A percentile compares a stretch with the other conserved stretches of the same genome.
Evolutionary conservation across 1,284 basidiomycete genomes (phyloP).

Genomic region (Boletellus deceptivus): DNA sequence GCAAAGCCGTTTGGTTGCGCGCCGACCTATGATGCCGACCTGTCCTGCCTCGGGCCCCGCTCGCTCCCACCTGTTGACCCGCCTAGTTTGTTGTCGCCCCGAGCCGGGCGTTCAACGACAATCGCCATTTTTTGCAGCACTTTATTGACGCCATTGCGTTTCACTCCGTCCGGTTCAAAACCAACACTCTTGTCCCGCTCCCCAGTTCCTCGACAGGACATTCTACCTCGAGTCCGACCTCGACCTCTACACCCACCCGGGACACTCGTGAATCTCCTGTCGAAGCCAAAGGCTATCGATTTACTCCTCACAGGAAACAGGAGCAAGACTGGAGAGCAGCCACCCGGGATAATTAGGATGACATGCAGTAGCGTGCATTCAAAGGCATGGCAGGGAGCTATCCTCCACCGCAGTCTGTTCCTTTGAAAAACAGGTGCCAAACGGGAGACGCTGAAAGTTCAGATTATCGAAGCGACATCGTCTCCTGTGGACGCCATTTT

Average conservation of each 20-base stretch:
- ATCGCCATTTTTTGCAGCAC: constrained; percentile 24
- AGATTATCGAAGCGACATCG: constrained; percentile 33
- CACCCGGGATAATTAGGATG: constrained; percentile 18
- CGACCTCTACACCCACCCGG: constrained; percentile 43
- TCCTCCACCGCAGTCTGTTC: constrained; percentile 18
- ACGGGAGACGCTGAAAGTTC: constrained; percentile 28
- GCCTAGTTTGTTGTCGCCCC: constrained; percentile 6
- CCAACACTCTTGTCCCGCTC: constrained; percentile 45
- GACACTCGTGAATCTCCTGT: constrained; percentile 28
- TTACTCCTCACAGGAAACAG: constrained; percentile 6
- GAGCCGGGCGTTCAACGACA: constrained; percentile 25
- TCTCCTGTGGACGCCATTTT: constrained; percentile 38
- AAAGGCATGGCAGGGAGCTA: not conserved
- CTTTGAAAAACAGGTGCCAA: constrained; percentile 5
- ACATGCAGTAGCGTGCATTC: constrained; percentile 5
- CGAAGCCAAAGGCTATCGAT: constrained; percentile 31
- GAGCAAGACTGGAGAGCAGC: constrained; percentile 11
- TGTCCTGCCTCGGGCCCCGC: constrained; percentile 17
- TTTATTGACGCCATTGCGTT: constrained; percentile 37
- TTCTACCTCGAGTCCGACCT: constrained; percentile 47
- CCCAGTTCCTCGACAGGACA: constrained; percentile 47
- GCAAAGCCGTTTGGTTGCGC: constrained; percentile 12
- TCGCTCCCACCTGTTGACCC: constrained; percentile 12
- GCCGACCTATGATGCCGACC: constrained; percentile 22
- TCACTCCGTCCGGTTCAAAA: constrained; percentile 43